Evolutionary conservation across 495 filamentous ascomycete species (phyloP).

Genomic region (Annulohypoxylon stygium): DNA sequence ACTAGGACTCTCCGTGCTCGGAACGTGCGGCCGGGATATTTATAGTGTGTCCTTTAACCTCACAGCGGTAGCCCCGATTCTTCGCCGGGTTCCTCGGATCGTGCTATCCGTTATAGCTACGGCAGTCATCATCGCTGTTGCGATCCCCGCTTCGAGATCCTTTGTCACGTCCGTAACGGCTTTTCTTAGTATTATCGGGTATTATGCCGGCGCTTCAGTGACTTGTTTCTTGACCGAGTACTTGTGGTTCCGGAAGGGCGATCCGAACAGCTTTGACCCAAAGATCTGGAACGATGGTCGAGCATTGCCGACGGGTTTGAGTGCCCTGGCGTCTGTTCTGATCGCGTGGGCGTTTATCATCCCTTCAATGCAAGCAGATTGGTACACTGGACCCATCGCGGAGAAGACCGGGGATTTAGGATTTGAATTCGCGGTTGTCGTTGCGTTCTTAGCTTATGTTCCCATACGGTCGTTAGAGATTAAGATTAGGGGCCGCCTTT

Average conservation of each 20-base stretch:
- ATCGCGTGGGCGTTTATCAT: constrained; percentile 55
- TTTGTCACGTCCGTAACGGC: constrained; percentile 59
- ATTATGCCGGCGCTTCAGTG: constrained; percentile 60
- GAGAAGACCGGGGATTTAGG: constrained; percentile 62
- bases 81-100: constrained; percentile 56
- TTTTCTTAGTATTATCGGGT: constrained; percentile 61
- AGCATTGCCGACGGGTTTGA: constrained; percentile 56
- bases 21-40: constrained; percentile 54
- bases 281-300: constrained; percentile 56
- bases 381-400: constrained; percentile 62
- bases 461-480: constrained; percentile 48
- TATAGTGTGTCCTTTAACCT: constrained; percentile 60
- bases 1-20: constrained; percentile 59
- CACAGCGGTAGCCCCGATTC: constrained; percentile 57
- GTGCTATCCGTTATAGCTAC: constrained; percentile 58
- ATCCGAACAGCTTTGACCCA: constrained; percentile 50
- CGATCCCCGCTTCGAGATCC: constrained; percentile 57
- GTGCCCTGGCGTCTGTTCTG: constrained; percentile 51
- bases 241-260: constrained; percentile 54
- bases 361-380: constrained; percentile 62
- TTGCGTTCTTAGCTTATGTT: constrained; percentile 57
- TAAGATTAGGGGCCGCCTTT: constrained; percentile 40
- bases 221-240: constrained; percentile 57
- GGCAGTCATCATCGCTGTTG: constrained; percentile 57
- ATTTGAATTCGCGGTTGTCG: constrained; percentile 61